These are phyloP conservation scores for Plectosphaerella cucumerina DNA, from an alignment of 2,329 filamentous ascomycete species.

Conservation along the genomic window DNA sequence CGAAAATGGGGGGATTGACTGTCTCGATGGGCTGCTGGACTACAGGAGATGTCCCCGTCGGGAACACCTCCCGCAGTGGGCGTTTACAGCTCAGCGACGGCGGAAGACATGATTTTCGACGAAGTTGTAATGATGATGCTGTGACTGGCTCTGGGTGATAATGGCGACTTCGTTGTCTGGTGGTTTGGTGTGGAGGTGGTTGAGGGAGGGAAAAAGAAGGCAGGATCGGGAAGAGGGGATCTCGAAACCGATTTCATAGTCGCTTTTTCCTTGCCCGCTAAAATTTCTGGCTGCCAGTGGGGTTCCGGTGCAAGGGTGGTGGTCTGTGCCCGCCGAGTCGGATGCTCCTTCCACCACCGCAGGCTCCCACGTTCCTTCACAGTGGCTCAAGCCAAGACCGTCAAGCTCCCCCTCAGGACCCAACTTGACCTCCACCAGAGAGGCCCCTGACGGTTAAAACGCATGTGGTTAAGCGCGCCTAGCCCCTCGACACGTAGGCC, in stretches of 20 bases:
- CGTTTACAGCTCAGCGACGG: slow-evolving; percentile 89
- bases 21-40: slow-evolving; percentile 83
- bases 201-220: slow-evolving; percentile 21
- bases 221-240: background rate
- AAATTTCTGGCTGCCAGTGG: background rate
- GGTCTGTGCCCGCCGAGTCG: background rate
- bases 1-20: slow-evolving; percentile 49
- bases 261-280: background rate
- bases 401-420: background rate
- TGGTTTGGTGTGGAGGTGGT: slow-evolving; percentile 26
- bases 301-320: background rate
- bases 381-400: too few species aligned
- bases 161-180: slow-evolving; percentile 65
- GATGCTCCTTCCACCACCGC: background rate
- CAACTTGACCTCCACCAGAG: background rate
- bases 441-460: background rate
- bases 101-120: slow-evolving; percentile 75
- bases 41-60: slow-evolving; percentile 56
- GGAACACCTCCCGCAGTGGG: slow-evolving; percentile 67
- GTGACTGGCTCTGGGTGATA: slow-evolving; percentile 26
- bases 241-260: background rate
- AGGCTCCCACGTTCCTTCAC: background rate
- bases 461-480: background rate
- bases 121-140: slow-evolving; percentile 47
- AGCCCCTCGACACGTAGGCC: background rate